phyloP scores from a whole-genome alignment of 371 early-diverging fungal species.

The Rhizopus arrhizus region DNA sequence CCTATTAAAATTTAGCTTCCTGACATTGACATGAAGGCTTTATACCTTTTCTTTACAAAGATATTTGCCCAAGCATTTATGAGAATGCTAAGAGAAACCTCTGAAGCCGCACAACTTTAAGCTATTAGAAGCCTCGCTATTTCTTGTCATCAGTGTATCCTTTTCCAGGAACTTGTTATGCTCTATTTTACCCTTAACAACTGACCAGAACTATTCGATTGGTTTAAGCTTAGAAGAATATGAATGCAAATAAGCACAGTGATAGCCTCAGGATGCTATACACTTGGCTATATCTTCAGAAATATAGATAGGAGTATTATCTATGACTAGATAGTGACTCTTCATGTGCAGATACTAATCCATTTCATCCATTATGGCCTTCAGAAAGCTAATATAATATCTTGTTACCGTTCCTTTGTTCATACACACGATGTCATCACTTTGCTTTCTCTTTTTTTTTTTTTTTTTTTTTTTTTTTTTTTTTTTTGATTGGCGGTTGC shows the following conservation, averaged over 20 bases:
- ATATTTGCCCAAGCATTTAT: conserved; percentile 1
- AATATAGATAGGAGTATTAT: conserved; percentile 26
- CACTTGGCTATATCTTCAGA: conserved; percentile 16
- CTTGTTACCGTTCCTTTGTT: conserved; percentile 27
- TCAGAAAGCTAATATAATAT: conserved; percentile 27
- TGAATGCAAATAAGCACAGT: conserved; percentile 18
- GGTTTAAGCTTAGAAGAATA: conserved; percentile 19
- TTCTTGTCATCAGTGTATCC: conserved; percentile 4
- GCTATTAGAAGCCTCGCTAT: background rate
- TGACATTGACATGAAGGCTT: background rate
- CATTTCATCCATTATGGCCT: conserved; percentile 25
- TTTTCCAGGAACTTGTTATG: conserved; percentile 9
- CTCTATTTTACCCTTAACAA: conserved; percentile 14
- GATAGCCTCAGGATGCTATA: conserved; percentile 18
- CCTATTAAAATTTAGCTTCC: too few species aligned
- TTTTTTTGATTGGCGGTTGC: background rate
- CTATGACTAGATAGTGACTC: conserved; percentile 16
- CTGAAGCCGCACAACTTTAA: background rate
- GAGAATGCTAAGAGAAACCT: background rate
- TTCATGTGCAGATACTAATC: conserved; percentile 25
- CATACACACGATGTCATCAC: background rate
- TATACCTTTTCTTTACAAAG: background rate
- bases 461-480: conserved; percentile 27
- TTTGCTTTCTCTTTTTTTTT: conserved; percentile 21
- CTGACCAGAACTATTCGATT: conserved; percentile 27